These are phyloP conservation scores for Triadica sebifera DNA, from an alignment of 345 rosid genomes.

Conservation along the genomic window DNA sequence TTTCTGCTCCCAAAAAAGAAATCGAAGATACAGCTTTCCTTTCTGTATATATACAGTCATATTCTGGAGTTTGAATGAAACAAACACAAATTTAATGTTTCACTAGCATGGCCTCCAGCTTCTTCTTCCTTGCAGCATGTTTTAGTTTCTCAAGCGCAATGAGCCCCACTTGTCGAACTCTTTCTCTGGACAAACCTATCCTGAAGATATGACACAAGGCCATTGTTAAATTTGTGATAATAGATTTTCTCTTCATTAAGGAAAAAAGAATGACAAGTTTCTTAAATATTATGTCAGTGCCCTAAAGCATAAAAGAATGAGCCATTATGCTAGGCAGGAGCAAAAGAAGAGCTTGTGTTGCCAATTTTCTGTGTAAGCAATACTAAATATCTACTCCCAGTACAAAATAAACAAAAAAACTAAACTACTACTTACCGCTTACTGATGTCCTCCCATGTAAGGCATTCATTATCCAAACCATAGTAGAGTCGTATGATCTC, in stretches of 20 bases:
- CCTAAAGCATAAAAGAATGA: neutral
- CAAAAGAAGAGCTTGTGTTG: too few species aligned
- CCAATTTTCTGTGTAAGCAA: too few species aligned
- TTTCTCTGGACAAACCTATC: constrained; percentile 90
- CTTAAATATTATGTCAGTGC: neutral
- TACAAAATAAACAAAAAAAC: too few species aligned
- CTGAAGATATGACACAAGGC: constrained; percentile 35
- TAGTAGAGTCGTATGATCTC: constrained; percentile 84
- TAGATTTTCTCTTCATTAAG: neutral
- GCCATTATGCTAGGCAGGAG: neutral
- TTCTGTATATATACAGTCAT: constrained; percentile 51
- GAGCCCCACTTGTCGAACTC: constrained; percentile 91
- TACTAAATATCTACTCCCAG: too few species aligned
- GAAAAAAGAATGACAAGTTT: neutral
- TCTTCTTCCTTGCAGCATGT: constrained; percentile 77
- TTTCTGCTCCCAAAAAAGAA: neutral
- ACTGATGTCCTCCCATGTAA: constrained; percentile 96
- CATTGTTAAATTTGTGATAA: neutral
- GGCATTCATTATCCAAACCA: constrained; percentile 73
- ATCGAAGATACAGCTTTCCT: constrained; percentile 25
- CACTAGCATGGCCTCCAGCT: constrained; percentile 75
- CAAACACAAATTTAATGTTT: constrained; percentile 62
- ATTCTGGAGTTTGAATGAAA: constrained; percentile 23
- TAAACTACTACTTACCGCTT: too few species aligned
- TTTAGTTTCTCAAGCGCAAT: constrained; percentile 91